These are phyloP conservation scores for Schizosaccharomyces japonicus DNA, from an alignment of 805 yeast species.

Conservation along the genomic window DNA sequence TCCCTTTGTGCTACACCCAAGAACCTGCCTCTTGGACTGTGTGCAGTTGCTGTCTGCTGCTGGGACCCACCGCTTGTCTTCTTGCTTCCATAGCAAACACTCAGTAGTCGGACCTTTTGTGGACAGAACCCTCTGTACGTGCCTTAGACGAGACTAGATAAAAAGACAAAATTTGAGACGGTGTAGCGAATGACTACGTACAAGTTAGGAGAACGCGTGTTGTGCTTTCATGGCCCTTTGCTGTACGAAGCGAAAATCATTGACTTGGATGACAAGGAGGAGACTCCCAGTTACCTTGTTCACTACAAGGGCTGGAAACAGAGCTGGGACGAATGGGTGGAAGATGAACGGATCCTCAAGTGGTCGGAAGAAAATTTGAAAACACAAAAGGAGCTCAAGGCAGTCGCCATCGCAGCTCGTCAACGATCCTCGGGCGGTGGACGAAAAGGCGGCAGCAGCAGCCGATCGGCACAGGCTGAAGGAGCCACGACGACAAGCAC, in stretches of 20 bases:
- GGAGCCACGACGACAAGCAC: conserved; percentile 2
- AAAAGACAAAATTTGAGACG: no score
- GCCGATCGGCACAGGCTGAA: conserved; percentile 6
- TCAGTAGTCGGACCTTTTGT: neutral
- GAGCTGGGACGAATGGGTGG: conserved; percentile 89
- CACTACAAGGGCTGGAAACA: conserved; percentile 93
- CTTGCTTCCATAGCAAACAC: neutral
- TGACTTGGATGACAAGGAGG: conserved; percentile 17
- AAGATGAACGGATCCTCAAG: conserved; percentile 39
- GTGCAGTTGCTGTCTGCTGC: neutral
- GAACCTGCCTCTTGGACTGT: neutral
- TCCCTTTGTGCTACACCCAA: neutral
- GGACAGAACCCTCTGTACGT: neutral
- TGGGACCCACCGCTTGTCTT: neutral
- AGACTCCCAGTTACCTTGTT: conserved; percentile 27
- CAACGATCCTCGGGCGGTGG: conserved; percentile 13
- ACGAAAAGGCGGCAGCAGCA: conserved; percentile 7
- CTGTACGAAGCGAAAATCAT: conserved; percentile 57
- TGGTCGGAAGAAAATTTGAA: conserved; percentile 43
- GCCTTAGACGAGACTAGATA: no score
- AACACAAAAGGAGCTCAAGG: conserved; percentile 35
- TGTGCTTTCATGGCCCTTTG: conserved; percentile 57
- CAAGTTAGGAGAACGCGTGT: neutral
- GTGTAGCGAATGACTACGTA: no score
- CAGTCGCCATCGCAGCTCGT: conserved; percentile 19